Conservation (phyloP, 345 rosid species). For the Nasturtium officinale region DNA sequence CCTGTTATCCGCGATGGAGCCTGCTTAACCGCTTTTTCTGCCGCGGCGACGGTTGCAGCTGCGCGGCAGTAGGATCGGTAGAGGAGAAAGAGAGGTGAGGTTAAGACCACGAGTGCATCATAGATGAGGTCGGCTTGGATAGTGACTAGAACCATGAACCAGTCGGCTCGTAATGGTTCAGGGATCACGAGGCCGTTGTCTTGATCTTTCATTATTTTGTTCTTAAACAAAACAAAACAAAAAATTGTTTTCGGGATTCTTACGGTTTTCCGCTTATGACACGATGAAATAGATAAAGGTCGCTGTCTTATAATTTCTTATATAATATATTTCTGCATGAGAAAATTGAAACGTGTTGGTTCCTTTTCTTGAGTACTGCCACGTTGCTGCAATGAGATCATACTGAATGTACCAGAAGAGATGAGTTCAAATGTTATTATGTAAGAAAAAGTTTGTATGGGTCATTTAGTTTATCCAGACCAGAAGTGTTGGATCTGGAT, state of each 20-base stretch:
- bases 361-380: conserved; percentile 32
- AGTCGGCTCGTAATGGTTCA: conserved; percentile 45
- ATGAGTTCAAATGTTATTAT: not conserved
- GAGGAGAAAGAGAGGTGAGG: conserved; percentile 55
- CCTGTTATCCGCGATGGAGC: conserved; percentile 39
- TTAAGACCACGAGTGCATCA: conserved; percentile 49
- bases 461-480: conserved; percentile 4
- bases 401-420: conserved; percentile 22
- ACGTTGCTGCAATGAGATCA: conserved; percentile 40
- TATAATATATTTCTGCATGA: conserved; percentile 36
- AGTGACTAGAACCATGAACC: conserved; percentile 46
- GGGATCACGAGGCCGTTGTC: conserved; percentile 29
- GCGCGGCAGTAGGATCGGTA: conserved; percentile 59
- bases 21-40: conserved; percentile 45
- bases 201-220: conserved; percentile 26
- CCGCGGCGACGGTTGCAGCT: conserved; percentile 38
- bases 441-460: not conserved
- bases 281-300: conserved; percentile 28
- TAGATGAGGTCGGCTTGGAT: conserved; percentile 62
- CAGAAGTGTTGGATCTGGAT: conserved; percentile 27
- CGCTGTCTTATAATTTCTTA: not conserved
- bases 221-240: no score
- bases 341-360: conserved; percentile 35
- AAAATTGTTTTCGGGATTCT: not conserved
- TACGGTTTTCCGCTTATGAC: conserved; percentile 14